These are phyloP conservation scores for Rutidosis leptorrhynchoides DNA, from an alignment of 129 eudicot genomes.

Conservation along the genomic window DNA sequence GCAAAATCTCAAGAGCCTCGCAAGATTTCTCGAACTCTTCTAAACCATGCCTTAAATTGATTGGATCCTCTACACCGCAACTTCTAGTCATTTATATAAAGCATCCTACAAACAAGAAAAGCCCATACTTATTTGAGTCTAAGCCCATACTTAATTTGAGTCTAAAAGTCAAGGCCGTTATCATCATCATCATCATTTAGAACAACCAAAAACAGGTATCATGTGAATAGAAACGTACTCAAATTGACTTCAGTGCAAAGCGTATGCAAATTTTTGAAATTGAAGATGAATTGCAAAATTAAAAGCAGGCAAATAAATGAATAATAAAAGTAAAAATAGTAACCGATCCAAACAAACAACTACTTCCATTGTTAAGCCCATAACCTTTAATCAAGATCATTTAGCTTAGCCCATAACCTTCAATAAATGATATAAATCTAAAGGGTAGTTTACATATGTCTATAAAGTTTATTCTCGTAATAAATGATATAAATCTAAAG, in stretches of 20 bases:
- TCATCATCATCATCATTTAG: not conserved
- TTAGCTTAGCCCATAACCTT: no score
- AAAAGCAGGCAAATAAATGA: not conserved
- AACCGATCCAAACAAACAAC: not conserved
- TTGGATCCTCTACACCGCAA: slow-evolving; percentile 63
- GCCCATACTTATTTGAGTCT: not conserved
- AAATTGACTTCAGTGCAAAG: not conserved
- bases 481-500: no score
- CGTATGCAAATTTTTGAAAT: not conserved
- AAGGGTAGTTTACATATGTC: no score
- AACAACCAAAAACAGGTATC: not conserved
- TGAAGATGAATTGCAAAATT: not conserved
- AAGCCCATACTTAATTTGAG: not conserved
- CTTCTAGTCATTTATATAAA: slow-evolving; percentile 30
- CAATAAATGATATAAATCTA: no score
- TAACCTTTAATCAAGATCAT: not conserved
- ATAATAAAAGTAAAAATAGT: not conserved
- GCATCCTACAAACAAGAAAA: not conserved
- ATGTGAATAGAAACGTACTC: not conserved
- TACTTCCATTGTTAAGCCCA: not conserved
- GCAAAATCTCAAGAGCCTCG: no score
- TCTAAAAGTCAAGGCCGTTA: not conserved
- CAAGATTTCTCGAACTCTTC: slow-evolving; percentile 63
- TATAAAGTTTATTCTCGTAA: no score
- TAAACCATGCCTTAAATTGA: slow-evolving; percentile 46